Conservation (phyloP, 2,329 filamentous ascomycete species). For the Talaromyces rugulosus region DNA sequence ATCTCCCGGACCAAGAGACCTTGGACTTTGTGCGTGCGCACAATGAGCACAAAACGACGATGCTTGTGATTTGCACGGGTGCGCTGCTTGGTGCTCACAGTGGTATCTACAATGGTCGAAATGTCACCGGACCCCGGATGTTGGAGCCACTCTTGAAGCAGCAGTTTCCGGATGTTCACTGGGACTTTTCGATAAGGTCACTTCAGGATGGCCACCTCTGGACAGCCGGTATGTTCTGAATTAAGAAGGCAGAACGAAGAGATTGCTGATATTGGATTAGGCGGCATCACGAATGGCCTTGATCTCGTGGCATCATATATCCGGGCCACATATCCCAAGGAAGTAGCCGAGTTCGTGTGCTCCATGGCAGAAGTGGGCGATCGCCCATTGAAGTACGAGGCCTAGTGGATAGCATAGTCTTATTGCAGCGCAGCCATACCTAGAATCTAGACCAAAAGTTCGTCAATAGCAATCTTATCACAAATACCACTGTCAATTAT, state of each 20-base stretch:
- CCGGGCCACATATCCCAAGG: slow-evolving; percentile 16
- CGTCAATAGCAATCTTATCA: too few species aligned
- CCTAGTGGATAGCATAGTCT: not conserved
- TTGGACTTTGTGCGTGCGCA: slow-evolving; percentile 31
- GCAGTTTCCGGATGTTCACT: slow-evolving; percentile 22
- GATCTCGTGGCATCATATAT: slow-evolving; percentile 23
- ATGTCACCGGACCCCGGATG: slow-evolving; percentile 20
- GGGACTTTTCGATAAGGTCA: slow-evolving; percentile 19
- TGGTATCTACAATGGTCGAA: slow-evolving; percentile 18
- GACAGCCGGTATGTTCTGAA: slow-evolving; percentile 18
- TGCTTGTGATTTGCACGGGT: slow-evolving; percentile 26
- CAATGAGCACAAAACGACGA: slow-evolving; percentile 21
- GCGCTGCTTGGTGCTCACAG: slow-evolving; percentile 19
- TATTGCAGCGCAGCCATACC: not conserved
- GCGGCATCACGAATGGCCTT: slow-evolving; percentile 25
- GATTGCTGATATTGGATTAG: slow-evolving; percentile 6
- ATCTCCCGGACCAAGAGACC: slow-evolving; percentile 22
- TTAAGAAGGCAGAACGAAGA: not conserved
- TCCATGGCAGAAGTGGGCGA: slow-evolving; percentile 30
- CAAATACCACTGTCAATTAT: not conserved
- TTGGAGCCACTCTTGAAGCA: slow-evolving; percentile 19
- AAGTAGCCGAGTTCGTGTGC: slow-evolving; percentile 30
- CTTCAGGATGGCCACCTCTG: slow-evolving; percentile 23
- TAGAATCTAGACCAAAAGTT: not conserved
- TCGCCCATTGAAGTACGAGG: not conserved